Percentiles rank a stretch among this genome's conserved stretches.
Evolutionary conservation across 2,329 filamentous ascomycete species (phyloP).

Genomic region (Calonectria pseudoreteaudii): DNA sequence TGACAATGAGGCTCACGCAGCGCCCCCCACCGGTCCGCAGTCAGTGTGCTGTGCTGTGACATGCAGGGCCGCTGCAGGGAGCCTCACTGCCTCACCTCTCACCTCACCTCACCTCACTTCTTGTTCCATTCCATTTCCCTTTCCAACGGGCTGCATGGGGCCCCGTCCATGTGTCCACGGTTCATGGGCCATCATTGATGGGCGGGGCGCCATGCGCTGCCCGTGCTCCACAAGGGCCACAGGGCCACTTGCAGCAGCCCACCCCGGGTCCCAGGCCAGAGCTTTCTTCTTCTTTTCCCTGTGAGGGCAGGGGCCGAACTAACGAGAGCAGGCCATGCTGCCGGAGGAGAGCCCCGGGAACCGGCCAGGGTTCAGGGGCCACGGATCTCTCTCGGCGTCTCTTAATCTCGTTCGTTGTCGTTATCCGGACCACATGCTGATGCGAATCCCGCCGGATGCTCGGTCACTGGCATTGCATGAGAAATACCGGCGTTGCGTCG

Average conservation of each 20-base stretch:
- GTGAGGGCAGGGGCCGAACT: background rate
- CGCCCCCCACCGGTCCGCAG: background rate
- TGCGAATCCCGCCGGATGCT: background rate
- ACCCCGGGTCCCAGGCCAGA: background rate
- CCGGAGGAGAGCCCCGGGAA: constrained; percentile 9
- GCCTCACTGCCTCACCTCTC: constrained; percentile 13
- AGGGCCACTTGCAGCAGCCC: constrained; percentile 9
- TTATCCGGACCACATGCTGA: background rate
- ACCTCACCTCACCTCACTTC: constrained; percentile 9
- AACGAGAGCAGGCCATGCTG: constrained; percentile 3
- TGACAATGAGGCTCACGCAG: constrained; percentile 5
- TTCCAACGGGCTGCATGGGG: constrained; percentile 19
- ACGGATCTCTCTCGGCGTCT: constrained; percentile 28
- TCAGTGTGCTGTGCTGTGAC: constrained; percentile 5
- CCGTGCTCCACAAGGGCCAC: constrained; percentile 12
- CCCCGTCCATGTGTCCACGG: constrained; percentile 5
- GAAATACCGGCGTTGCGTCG: background rate
- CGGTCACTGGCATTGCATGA: constrained; percentile 12
- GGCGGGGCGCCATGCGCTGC: constrained; percentile 21
- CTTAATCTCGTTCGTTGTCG: constrained; percentile 13
- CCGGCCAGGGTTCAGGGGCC: constrained; percentile 12
- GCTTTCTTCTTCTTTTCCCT: constrained; percentile 6
- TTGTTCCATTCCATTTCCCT: constrained; percentile 19
- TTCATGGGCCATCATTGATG: constrained; percentile 20
- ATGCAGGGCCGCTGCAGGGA: constrained; percentile 13